Evolutionary conservation across 2,329 filamentous ascomycete species (phyloP), one percentile per base, ranked within the genome.

Genomic region (Cryphonectria carpinicola): DNA sequence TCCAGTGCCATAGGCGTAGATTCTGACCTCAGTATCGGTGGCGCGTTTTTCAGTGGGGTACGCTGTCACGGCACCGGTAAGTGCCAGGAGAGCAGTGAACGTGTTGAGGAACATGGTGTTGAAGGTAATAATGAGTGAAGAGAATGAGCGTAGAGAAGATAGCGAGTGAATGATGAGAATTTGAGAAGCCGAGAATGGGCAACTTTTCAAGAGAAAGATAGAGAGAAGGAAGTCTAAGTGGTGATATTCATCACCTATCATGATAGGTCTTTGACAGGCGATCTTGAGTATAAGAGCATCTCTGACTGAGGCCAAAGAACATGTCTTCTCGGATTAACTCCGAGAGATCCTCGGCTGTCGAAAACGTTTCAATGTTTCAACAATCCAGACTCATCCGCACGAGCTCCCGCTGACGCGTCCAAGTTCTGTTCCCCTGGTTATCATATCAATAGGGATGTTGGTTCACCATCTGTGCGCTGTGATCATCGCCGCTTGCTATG

Each of bases 1-100:
- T 39, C 70, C 70, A 25, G 35, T 66, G 37, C 70, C 70, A 35
- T 71, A 71, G 17, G 67, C 70, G 41, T 71, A 71, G 19, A 71
- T 3, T 7, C 66, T 66, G 25, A 68, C 58, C n/a, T 66, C 65
- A 19, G 8, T 8, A 28, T 37, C 32, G 22, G 64, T 49, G n/a
- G 68, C 67, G 17, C 67, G 67, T 22, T 69, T 66, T 32, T 25
- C 32, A 41, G 22, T 43, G 22, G 43, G 56, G n/a, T 35, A 35
- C 5, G 70, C 56, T 32, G 66, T 66, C 19, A 52, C 70, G 13
- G 67, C 67, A 58, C 58, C 35, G 25, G 41, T 67, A n/a, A 71
- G 56, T 10, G 67, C 66, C n/a, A 69, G 56, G 14, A 66, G 6
- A 11, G 65, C 49, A 69, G 67, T 64, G 67, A 71, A 14, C 6